Evolutionary conservation across 2,329 filamentous ascomycete species (phyloP), one percentile per base, ranked within the genome.

Genomic region (Juglanconis juglandina): DNA sequence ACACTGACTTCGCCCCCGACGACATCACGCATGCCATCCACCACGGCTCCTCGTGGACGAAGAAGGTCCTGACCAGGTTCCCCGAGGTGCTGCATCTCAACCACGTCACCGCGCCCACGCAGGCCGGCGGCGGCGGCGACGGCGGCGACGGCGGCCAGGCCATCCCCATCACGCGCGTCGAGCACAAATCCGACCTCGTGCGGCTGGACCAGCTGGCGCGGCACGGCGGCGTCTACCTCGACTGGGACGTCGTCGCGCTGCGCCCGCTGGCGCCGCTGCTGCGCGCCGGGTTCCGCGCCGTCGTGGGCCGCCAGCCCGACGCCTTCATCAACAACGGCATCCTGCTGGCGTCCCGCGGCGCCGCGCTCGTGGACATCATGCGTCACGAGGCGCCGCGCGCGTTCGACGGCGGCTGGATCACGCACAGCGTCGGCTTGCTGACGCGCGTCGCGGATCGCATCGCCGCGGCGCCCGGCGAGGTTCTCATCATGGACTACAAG

Each of bases 141-240:
- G 17, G 17, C 17, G 17, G 1, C 17, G 17, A 2, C 17, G 17
- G 17, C 17, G 17, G 17, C 17, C 17, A 17, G 17, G 41, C 8
- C 5, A 34, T 63, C 17, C 48, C 56, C 2, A 65, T 70, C 63
- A 61, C 34, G 35, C 50, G 34, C 35, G 47, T 64, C 47, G 66
- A 68, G 61, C 69, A 71, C 64, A 64, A 64, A 17, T 63, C 69
- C 34, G 70, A 71, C 63, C 67, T 70, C 30, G 30, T 70, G 6
- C 69, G 70, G 32, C 58, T 68, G 9, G 58, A 63, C 5, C 63
- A 63, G 7, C 58, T 72, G 13, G 55, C 59, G 7, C 30, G 61
- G 7, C 65, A 62, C 34, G 70, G 70, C 34, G 69, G 70, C 13
- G 50, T 70, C 6, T 72, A 72, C 61, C 56, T 71, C 1, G 70